These are phyloP conservation scores for Solanum raphanifolium DNA, from an alignment of 257 asterid species.

Conservation along the genomic window DNA sequence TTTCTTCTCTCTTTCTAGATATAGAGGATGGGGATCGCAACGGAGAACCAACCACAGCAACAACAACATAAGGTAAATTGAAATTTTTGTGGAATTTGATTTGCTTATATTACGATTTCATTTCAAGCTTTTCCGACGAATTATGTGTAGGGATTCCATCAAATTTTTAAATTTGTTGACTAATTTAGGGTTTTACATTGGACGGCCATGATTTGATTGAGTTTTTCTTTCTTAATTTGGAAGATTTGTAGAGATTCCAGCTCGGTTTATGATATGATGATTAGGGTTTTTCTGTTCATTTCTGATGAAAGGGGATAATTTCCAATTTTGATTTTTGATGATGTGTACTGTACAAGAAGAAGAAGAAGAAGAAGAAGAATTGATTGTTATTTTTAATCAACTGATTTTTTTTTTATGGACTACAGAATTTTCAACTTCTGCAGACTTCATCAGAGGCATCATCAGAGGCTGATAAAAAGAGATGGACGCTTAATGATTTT, in stretches of 20 bases:
- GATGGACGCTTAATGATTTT: conserved; percentile 69
- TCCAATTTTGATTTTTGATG: background rate
- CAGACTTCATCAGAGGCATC: conserved; percentile 45
- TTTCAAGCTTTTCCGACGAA: background rate
- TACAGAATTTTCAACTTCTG: background rate
- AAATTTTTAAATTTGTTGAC: background rate
- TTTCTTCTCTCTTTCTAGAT: background rate
- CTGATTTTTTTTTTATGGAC: background rate
- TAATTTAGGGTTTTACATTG: background rate
- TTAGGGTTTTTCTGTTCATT: background rate
- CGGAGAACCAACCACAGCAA: conserved; percentile 30
- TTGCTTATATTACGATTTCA: background rate
- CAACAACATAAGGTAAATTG: conserved; percentile 37
- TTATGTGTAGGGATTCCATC: background rate
- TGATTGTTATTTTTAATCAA: background rate
- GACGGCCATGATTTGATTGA: background rate
- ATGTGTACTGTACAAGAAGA: background rate
- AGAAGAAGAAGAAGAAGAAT: background rate
- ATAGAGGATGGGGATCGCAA: conserved; percentile 43
- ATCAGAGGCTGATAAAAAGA: conserved; percentile 44
- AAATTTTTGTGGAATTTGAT: background rate
- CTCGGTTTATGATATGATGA: background rate
- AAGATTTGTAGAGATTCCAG: background rate
- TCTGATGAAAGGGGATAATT: too few relatives aligned
- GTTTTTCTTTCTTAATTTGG: background rate